Base-by-base conservation (phyloP, 2,329 filamentous ascomycete genomes). In the Fusarium chuoi region DNA sequence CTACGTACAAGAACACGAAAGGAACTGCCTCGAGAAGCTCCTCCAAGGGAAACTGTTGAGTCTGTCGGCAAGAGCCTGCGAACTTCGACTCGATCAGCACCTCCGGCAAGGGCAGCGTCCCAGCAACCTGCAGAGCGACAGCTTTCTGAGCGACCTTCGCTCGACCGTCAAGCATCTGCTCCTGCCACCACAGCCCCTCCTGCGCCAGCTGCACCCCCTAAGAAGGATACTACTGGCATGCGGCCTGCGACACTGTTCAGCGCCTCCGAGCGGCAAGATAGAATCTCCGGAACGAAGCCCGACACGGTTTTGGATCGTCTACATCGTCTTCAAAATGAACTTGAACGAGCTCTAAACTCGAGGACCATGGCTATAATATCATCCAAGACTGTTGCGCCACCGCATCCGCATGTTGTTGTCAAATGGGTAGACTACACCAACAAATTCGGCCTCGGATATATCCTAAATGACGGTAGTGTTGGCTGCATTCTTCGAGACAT, bases 381-480 rank as follows among this genome's bases (percentile, higher is more conserved):
- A 0, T 84, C 88, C 15, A 88, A 89, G 82, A 84, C 87, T 65
- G 82, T 86, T 70, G 81, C 87, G 62, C 84, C 88, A 79, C 79
- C 90, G 70, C 81, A 92, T 79, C 87, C 92, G 79, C 83, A 91
- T 79, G 89, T 92, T 49, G 90, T 92, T 18, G 89, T 92, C 17
- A 94, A 95, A 79, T 96, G 94, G 94, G 94, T 96, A 12, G 94
- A 96, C 80, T 96, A 96, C 81, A 94, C 93, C 67, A 94, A 95
- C 82, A 95, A 95, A 80, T 94, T 95, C 80, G 94, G 94, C 18
- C 87, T 96, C 22, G 94, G 94, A 41, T 96, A 96, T 78, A 94
- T 96, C 65, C 85, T 96, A 61, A 94, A 94, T 70, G 93, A 96
- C 74, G 93, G 94, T 36, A 94, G 91, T 70, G 91, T 95, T 26